phyloP scores from a whole-genome alignment of 129 eudicot genomes.

The Chrysanthemum seticuspe region DNA sequence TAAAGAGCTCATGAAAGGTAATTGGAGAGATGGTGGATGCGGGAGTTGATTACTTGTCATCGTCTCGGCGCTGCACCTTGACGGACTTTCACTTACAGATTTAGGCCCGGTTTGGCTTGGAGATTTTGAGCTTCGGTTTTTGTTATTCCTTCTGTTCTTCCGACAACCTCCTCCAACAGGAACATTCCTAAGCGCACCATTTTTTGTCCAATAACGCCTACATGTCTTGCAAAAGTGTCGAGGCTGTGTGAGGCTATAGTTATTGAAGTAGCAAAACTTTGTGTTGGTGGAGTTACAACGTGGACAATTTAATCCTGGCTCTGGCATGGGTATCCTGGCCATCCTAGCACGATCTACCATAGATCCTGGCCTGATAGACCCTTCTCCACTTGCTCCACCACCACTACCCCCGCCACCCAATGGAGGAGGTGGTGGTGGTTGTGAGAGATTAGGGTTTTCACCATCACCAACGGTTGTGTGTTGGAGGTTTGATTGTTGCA shows the following conservation, averaged over 20 bases:
- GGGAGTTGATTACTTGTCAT: slow-evolving; percentile 36
- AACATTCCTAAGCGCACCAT: slow-evolving; percentile 62
- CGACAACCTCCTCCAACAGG: slow-evolving; percentile 81
- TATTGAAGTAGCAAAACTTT: slow-evolving; percentile 75
- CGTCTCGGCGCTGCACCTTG: slow-evolving; percentile 50
- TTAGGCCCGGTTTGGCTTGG: slow-evolving; percentile 39
- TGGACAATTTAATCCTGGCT: slow-evolving; percentile 66
- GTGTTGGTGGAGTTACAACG: slow-evolving; percentile 71
- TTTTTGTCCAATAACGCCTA: slow-evolving; percentile 65
- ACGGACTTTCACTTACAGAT: slow-evolving; percentile 45
- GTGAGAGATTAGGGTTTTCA: slow-evolving; percentile 36
- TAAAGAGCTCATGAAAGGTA: slow-evolving; percentile 56
- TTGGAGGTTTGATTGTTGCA: slow-evolving; percentile 50
- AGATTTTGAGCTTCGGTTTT: slow-evolving; percentile 48
- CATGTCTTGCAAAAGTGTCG: slow-evolving; percentile 78
- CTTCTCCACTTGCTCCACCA: slow-evolving; percentile 34
- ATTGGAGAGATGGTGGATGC: slow-evolving; percentile 44
- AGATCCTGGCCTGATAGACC: slow-evolving; percentile 63
- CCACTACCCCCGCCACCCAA: slow-evolving; percentile 24
- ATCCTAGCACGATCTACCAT: slow-evolving; percentile 74
- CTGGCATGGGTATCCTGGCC: slow-evolving; percentile 61
- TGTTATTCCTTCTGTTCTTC: slow-evolving; percentile 57
- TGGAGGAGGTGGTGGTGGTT: slow-evolving; percentile 37
- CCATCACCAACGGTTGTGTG: slow-evolving; percentile 23
- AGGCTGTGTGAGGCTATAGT: slow-evolving; percentile 70